Conservation (phyloP, 192 early-diverging fungal genomes). For the Rhizoclosmatium globosum region DNA sequence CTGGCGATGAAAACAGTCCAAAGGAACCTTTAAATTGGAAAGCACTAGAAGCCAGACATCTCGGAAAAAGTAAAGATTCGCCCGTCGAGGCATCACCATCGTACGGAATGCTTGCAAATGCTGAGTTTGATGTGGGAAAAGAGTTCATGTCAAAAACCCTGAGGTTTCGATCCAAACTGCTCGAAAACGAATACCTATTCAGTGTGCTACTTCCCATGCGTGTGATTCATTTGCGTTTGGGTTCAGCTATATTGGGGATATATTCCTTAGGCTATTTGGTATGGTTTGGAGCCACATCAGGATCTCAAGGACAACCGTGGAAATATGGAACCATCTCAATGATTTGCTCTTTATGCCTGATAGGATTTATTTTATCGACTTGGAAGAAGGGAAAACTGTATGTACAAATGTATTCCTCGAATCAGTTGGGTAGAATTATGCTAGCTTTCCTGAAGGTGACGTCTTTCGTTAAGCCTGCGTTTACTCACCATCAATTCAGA, state of each 20-base stretch:
- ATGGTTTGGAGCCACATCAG: neutral
- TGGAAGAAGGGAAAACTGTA: slow-evolving; percentile 19
- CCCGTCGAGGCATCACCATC: too few relatives aligned
- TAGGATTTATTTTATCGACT: slow-evolving; percentile 10
- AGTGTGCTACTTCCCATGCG: slow-evolving; percentile 6
- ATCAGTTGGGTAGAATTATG: neutral
- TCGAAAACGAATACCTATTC: slow-evolving; percentile 33
- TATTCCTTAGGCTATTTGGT: slow-evolving; percentile 11
- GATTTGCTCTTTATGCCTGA: neutral
- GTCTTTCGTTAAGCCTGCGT: neutral
- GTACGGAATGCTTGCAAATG: too few relatives aligned
- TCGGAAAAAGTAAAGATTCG: too few relatives aligned
- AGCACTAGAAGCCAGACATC: too few relatives aligned
- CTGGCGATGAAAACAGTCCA: too few relatives aligned
- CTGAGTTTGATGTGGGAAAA: neutral
- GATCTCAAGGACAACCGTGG: neutral
- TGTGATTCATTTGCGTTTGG: slow-evolving; percentile 12
- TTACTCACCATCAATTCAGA: neutral
- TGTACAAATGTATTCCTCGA: neutral
- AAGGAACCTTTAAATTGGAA: too few relatives aligned
- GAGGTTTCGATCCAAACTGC: slow-evolving; percentile 4
- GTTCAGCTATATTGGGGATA: slow-evolving; percentile 12
- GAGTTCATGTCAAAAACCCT: slow-evolving; percentile 6
- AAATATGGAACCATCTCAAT: neutral
- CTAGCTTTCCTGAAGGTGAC: slow-evolving; percentile 9